A percentile compares a stretch with the other conserved stretches of the same genome.
These are phyloP conservation scores for Cicer bijugum DNA, from an alignment of 306 rosid genomes.

Conservation along the genomic window DNA sequence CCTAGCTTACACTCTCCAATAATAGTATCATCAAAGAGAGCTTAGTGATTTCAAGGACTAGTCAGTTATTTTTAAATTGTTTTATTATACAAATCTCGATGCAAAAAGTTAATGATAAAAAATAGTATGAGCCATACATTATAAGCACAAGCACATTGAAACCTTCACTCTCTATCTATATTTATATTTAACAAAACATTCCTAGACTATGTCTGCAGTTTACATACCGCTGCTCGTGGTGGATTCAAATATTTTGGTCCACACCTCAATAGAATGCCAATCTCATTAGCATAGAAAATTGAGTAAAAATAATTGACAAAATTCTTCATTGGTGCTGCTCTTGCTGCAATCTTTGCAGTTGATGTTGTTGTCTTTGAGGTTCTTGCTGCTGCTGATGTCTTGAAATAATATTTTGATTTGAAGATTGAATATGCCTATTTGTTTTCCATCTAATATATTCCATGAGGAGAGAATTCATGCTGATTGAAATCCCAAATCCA, in stretches of 20 bases:
- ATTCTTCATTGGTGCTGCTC: slow-evolving; percentile 31
- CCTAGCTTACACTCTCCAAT: too few relatives aligned
- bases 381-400: slow-evolving; percentile 45
- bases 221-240: neutral
- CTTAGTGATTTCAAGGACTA: neutral
- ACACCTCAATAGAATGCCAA: slow-evolving; percentile 8
- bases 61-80: neutral
- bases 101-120: neutral
- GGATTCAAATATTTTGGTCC: slow-evolving; percentile 3
- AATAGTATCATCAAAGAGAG: neutral
- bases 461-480: slow-evolving; percentile 61
- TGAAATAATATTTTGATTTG: slow-evolving; percentile 43
- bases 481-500: slow-evolving; percentile 77
- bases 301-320: slow-evolving; percentile 12
- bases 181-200: slow-evolving; percentile 15
- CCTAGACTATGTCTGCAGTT: neutral
- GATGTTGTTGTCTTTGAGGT: slow-evolving; percentile 34
- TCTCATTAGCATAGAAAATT: neutral
- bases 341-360: slow-evolving; percentile 26
- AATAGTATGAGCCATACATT: neutral
- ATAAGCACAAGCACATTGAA: slow-evolving; percentile 18
- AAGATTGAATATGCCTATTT: slow-evolving; percentile 55
- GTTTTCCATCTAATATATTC: slow-evolving; percentile 74
- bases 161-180: neutral
- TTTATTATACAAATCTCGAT: neutral